Conservation (phyloP, 345 rosid genomes). For the Aquilaria malaccensis region DNA sequence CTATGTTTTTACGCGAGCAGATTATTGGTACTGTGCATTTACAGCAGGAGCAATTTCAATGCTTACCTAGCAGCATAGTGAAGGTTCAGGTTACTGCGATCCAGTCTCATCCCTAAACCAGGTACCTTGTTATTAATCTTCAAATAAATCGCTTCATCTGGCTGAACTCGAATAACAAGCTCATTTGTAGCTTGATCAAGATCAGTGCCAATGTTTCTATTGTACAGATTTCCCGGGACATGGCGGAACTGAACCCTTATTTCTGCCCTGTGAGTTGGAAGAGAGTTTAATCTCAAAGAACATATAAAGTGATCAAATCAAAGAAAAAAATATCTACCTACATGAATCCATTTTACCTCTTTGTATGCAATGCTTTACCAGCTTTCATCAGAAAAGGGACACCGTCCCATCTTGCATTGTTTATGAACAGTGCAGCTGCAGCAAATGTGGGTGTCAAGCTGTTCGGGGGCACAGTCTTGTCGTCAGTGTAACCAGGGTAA, state of each 20-base stretch:
- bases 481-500: slow-evolving; percentile 83
- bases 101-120: slow-evolving; percentile 96
- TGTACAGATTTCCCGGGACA: slow-evolving; percentile 95
- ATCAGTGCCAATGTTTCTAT: slow-evolving; percentile 66
- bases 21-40: not conserved
- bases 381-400: slow-evolving; percentile 99
- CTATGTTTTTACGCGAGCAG: no score
- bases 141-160: slow-evolving; percentile 95
- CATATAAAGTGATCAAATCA: not conserved
- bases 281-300: slow-evolving; percentile 6
- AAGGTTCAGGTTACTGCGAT: slow-evolving; percentile 82
- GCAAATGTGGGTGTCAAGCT: slow-evolving; percentile 98
- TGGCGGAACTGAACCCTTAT: slow-evolving; percentile 97
- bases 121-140: slow-evolving; percentile 98
- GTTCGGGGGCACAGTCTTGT: slow-evolving; percentile 79
- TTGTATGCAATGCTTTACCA: slow-evolving; percentile 87
- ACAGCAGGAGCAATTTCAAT: not conserved
- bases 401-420: slow-evolving; percentile 99
- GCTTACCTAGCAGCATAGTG: slow-evolving; percentile 81
- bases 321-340: not conserved
- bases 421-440: slow-evolving; percentile 95
- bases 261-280: slow-evolving; percentile 60
- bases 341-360: slow-evolving; percentile 35
- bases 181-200: slow-evolving; percentile 88
- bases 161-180: slow-evolving; percentile 93